Evolutionary conservation across 2,329 filamentous ascomycete genomes (phyloP), one percentile per base, ranked within the genome.

Genomic region (Podosphaera xanthii): DNA sequence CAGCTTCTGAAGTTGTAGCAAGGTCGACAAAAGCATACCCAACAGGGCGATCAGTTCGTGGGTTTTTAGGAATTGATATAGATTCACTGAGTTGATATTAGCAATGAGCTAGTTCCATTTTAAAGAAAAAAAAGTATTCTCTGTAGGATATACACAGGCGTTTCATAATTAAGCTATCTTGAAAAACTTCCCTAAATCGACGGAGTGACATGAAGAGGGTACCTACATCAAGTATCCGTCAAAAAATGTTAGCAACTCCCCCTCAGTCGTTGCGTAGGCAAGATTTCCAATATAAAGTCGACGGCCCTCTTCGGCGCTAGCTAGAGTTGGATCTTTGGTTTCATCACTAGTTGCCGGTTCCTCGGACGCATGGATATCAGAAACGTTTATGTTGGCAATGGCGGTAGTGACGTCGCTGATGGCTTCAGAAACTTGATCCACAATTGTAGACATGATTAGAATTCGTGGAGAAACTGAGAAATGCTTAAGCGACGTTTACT

Each of bases 271-370:
- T 84, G 91, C 90, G 76, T 98, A 98, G 71, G 92, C 92, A 83
- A 98, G 87, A 81, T 98, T 98, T 80, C 92, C 92, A 79, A 98
- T 97, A 79, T 98, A 98, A 71, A 98, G 86, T 78, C 92, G 88
- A 79, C 92, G 88, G 75, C 92, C 91, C 81, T 98, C 92, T 75
- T 91, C 90, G 75, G 92, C 92, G 78, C 89, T 95, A 76, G 89
- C 88, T 74, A 92, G 84, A 72, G 92, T 89, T 74, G 90, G 89
- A 74, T 95, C 89, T 72, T 87, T 85, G 76, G 86, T 80, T 69
- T 84, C 73, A 66, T 46, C 58, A 22, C 54, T 42, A 36, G 71
- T 66, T 30, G 61, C 60, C 63, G 70, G 67, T 33, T 64, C 72
- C 70, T 76, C 71, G 67, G 77, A 77, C 38, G 66, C 63, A 62